phyloP scores from a whole-genome alignment of 768 basidiomycete genomes.

The Thelephora ganbajun region DNA sequence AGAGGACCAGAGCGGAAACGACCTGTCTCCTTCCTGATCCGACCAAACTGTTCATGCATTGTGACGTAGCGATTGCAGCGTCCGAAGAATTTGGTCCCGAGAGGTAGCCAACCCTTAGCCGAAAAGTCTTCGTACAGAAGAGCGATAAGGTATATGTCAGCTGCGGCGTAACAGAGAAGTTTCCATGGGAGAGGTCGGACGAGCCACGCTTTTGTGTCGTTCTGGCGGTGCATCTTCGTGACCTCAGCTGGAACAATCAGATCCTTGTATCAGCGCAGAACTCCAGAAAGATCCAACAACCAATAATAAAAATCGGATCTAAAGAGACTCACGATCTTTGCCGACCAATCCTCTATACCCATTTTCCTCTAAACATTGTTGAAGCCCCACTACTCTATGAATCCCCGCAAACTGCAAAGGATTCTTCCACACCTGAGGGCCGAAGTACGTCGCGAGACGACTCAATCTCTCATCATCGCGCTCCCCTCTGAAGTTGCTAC shows the following conservation, averaged over 20 bases:
- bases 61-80: background rate
- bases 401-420: slow-evolving; percentile 15
- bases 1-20: background rate
- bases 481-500: slow-evolving; percentile 9
- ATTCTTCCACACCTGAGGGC: slow-evolving; percentile 15
- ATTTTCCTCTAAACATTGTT: slow-evolving; percentile 13
- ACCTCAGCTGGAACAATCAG: slow-evolving; percentile 14
- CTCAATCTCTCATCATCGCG: background rate
- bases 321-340: slow-evolving; percentile 19
- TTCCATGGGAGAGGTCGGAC: slow-evolving; percentile 18
- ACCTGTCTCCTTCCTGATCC: background rate
- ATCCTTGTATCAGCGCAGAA: background rate
- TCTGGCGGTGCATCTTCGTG: slow-evolving; percentile 18
- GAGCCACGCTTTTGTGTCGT: slow-evolving; percentile 18
- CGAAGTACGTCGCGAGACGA: background rate
- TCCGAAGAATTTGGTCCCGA: background rate
- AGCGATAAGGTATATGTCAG: slow-evolving; percentile 22
- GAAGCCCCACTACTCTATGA: slow-evolving; percentile 20
- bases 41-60: background rate
- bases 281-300: no score
- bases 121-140: slow-evolving; percentile 13
- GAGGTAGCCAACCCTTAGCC: background rate
- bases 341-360: slow-evolving; percentile 8
- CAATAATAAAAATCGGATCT: no score
- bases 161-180: slow-evolving; percentile 22